phyloP scores from a whole-genome alignment of 1,284 basidiomycete species.

The Moesziomyces sp. region DNA sequence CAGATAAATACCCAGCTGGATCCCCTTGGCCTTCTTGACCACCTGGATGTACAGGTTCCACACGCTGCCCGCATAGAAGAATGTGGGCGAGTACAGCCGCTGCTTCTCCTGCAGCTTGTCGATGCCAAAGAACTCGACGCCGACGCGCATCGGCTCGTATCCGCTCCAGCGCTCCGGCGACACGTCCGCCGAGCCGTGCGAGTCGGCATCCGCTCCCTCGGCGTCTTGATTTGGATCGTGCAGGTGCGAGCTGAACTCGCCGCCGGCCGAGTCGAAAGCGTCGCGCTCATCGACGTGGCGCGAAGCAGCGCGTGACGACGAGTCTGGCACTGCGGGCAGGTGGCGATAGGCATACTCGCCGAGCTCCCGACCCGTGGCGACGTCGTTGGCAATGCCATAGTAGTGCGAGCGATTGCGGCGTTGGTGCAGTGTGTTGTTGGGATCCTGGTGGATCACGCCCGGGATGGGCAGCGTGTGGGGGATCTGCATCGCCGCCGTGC shows the following conservation, averaged over 20 bases:
- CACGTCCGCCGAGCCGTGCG: conserved; percentile 15
- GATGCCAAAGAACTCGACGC: conserved; percentile 90
- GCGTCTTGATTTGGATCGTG: conserved; percentile 31
- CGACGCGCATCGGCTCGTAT: conserved; percentile 70
- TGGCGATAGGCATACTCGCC: conserved; percentile 36
- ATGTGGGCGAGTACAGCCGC: conserved; percentile 71
- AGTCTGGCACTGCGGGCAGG: conserved; percentile 2
- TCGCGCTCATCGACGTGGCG: conserved; percentile 21
- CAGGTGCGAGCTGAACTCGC: conserved; percentile 12
- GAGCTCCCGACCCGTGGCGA: conserved; percentile 50
- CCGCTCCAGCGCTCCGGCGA: conserved; percentile 52
- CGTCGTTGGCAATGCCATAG: conserved; percentile 56
- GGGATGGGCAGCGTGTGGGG: conserved; percentile 38
- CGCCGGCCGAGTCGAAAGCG: conserved; percentile 6
- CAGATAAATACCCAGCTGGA: conserved; percentile 88
- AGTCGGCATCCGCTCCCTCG: conserved; percentile 25
- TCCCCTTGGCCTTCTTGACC: conserved; percentile 76
- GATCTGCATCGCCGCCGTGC: conserved; percentile 34
- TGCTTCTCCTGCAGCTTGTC: conserved; percentile 81
- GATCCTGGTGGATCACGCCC: conserved; percentile 22
- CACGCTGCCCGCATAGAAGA: conserved; percentile 74
- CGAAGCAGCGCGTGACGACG: background rate
- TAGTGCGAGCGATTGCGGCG: conserved; percentile 32
- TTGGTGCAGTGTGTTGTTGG: background rate
- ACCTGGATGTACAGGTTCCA: conserved; percentile 90